A percentile compares a stretch with the other conserved stretches of the same genome.
These are phyloP conservation scores for Coriaria nepalensis DNA, from an alignment of 306 rosid genomes.

Conservation along the genomic window DNA sequence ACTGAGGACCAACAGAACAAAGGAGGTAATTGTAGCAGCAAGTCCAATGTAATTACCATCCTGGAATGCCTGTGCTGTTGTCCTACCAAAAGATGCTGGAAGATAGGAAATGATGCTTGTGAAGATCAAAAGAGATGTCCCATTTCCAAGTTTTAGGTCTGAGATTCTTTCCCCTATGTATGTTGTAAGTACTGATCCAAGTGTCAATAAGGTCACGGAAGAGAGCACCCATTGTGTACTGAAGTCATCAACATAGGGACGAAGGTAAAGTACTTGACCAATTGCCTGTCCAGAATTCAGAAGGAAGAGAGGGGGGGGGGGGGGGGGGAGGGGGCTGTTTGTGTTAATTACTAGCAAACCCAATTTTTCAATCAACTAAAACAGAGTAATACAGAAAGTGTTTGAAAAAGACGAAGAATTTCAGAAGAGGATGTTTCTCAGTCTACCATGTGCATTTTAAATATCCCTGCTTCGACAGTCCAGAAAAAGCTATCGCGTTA, in stretches of 20 bases:
- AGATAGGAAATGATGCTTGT: constrained; percentile 93
- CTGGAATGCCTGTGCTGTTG: constrained; percentile 52
- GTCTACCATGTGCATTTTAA: no score
- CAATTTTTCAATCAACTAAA: no score
- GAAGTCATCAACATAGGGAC: constrained; percentile 87
- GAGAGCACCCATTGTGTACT: constrained; percentile 66
- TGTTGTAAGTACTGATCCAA: constrained; percentile 75
- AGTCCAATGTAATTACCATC: constrained; percentile 89
- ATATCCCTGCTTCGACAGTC: no score
- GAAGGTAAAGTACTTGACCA: constrained; percentile 88
- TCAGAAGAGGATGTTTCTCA: no score
- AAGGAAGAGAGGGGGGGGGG: no score
- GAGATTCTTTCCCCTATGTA: constrained; percentile 81
- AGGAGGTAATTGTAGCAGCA: constrained; percentile 49
- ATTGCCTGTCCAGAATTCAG: no score
- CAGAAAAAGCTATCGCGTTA: no score
- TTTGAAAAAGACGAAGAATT: no score
- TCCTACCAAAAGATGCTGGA: constrained; percentile 95
- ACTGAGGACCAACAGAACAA: constrained; percentile 74
- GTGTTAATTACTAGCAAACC: no score
- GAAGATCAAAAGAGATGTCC: constrained; percentile 92
- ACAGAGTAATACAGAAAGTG: no score
- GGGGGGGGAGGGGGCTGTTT: no score
- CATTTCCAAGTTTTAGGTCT: constrained; percentile 91
- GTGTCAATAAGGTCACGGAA: constrained; percentile 70